Conservation (phyloP, 768 basidiomycete genomes). For the Leucosporidium creatinivorum region DNA sequence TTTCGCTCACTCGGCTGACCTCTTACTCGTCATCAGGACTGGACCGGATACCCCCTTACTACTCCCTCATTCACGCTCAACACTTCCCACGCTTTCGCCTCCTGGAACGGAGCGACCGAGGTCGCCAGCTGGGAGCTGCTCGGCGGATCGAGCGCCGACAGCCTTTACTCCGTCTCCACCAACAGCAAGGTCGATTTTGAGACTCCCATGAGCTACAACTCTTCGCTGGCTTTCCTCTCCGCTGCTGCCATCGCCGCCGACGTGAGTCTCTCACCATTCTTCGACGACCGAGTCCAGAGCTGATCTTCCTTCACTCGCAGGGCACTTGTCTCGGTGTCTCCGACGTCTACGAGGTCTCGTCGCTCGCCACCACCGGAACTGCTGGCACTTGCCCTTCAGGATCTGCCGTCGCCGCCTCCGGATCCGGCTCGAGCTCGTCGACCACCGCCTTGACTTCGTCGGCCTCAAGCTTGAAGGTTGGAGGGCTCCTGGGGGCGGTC, state of each 20-base stretch:
- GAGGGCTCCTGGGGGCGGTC: no score
- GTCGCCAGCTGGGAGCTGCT: conserved; percentile 24
- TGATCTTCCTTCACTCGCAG: neutral
- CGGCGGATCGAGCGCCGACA: conserved; percentile 22
- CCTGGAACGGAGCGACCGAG: conserved; percentile 40
- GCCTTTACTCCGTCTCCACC: conserved; percentile 12
- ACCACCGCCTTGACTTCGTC: neutral
- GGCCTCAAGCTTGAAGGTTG: no score
- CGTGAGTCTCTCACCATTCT: neutral
- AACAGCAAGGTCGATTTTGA: conserved; percentile 32
- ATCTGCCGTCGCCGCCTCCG: neutral
- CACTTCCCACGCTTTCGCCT: conserved; percentile 26
- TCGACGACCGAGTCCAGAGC: neutral
- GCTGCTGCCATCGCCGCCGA: neutral
- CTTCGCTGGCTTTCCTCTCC: neutral
- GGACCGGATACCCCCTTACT: conserved; percentile 32
- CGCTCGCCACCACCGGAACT: neutral
- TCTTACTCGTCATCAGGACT: neutral
- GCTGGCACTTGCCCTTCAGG: conserved; percentile 12
- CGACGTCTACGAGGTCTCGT: conserved; percentile 2
- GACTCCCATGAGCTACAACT: conserved; percentile 6
- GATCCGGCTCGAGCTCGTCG: neutral
- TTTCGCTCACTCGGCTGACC: no score
- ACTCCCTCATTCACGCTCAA: conserved; percentile 17
- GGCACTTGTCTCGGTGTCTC: conserved; percentile 18